Evolutionary conservation across 192 early-diverging fungal species (phyloP).

Genomic region (Linnemannia hyalina): DNA sequence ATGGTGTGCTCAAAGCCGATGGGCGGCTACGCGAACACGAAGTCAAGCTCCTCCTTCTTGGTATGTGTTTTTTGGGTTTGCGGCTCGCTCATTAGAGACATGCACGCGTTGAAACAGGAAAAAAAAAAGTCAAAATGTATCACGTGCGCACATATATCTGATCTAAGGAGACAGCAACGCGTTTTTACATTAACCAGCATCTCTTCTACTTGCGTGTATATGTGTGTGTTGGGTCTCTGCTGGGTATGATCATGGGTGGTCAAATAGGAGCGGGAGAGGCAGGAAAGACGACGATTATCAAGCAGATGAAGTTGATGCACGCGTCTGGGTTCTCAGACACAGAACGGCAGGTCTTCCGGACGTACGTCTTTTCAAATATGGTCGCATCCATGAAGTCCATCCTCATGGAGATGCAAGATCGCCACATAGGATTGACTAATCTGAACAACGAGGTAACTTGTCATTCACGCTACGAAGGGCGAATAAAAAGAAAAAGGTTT

Average conservation of each 20-base stretch:
- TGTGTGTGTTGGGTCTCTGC: too few relatives aligned
- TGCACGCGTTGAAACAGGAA: too few relatives aligned
- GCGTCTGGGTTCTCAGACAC: constrained; percentile 60
- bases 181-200: background rate
- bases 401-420: constrained; percentile 59
- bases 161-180: background rate
- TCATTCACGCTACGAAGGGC: too few relatives aligned
- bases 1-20: constrained; percentile 47
- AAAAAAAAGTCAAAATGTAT: too few relatives aligned
- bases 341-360: constrained; percentile 61
- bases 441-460: constrained; percentile 27
- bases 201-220: background rate
- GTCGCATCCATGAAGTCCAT: constrained; percentile 63
- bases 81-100: too few relatives aligned
- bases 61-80: background rate
- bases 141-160: too few relatives aligned
- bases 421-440: background rate
- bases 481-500: too few relatives aligned
- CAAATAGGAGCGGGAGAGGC: constrained; percentile 67
- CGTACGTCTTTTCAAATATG: constrained; percentile 63
- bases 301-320: constrained; percentile 73
- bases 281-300: constrained; percentile 71
- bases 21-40: constrained; percentile 38
- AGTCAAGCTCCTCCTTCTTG: constrained; percentile 55
- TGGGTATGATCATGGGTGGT: too few relatives aligned